These are phyloP conservation scores for Phytophthora pisi DNA, from an alignment of 352 stramenopile genomes.

Conservation along the genomic window DNA sequence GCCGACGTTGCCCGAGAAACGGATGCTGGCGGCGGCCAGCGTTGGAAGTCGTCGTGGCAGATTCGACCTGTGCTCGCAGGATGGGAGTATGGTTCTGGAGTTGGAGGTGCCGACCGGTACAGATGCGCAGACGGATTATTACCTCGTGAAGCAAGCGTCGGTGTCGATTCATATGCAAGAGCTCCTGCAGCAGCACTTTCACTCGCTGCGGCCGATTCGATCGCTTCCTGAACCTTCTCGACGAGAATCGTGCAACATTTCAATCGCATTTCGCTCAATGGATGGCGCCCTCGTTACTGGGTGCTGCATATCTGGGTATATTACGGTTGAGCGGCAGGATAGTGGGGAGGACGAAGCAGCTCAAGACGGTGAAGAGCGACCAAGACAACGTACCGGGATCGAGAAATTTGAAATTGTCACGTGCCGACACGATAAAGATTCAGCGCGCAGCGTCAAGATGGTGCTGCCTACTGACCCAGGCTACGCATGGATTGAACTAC, in stretches of 20 bases:
- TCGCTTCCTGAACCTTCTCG: conserved; percentile 16
- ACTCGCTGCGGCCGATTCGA: conserved; percentile 33
- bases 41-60: conserved; percentile 36
- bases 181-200: conserved; percentile 51
- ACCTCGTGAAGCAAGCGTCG: conserved; percentile 53
- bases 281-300: conserved; percentile 12
- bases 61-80: conserved; percentile 56
- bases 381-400: conserved; percentile 18
- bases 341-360: not conserved
- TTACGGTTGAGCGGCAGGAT: conserved; percentile 30
- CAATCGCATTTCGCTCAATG: conserved; percentile 38
- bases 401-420: conserved; percentile 40
- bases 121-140: conserved; percentile 67
- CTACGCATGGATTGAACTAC: conserved; percentile 47
- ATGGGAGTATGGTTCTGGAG: conserved; percentile 57
- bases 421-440: conserved; percentile 11
- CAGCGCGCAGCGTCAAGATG: conserved; percentile 12
- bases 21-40: conserved; percentile 25
- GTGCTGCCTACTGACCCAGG: conserved; percentile 42
- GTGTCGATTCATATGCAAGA: conserved; percentile 56
- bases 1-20: conserved; percentile 44
- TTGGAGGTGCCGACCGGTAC: conserved; percentile 54
- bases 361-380: not conserved
- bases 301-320: conserved; percentile 12
- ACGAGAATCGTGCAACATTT: conserved; percentile 36